phyloP scores from a whole-genome alignment of 2,329 filamentous ascomycete genomes.

The Aureobasidium sp. region DNA sequence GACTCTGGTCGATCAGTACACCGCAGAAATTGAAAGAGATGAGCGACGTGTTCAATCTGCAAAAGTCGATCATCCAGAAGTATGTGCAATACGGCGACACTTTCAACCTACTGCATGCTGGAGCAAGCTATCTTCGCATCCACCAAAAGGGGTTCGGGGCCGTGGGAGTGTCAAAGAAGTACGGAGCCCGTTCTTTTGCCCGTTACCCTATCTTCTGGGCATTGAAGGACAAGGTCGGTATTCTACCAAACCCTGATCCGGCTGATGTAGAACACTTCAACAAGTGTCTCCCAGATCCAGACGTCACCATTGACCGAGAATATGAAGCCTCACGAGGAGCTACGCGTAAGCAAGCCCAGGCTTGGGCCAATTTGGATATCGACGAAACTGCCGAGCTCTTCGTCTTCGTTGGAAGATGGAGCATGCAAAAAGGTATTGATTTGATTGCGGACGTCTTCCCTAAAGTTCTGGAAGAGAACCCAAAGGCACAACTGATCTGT shows the following conservation, averaged over 20 bases:
- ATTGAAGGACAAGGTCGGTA: conserved; percentile 45
- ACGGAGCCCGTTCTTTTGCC: conserved; percentile 60
- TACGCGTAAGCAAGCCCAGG: conserved; percentile 54
- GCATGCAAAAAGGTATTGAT: conserved; percentile 62
- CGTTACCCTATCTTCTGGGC: conserved; percentile 65
- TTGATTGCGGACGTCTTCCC: conserved; percentile 63
- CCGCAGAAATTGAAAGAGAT: conserved; percentile 56
- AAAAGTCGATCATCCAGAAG: conserved; percentile 46
- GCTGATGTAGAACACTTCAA: conserved; percentile 57
- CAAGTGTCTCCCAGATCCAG: conserved; percentile 44
- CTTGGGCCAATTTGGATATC: conserved; percentile 58
- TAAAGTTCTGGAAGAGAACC: conserved; percentile 52
- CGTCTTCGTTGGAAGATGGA: conserved; percentile 64
- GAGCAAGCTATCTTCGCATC: conserved; percentile 57
- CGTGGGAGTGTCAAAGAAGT: conserved; percentile 62
- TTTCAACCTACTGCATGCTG: conserved; percentile 61
- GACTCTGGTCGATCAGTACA: conserved; percentile 60
- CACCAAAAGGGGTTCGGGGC: conserved; percentile 63
- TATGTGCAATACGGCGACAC: conserved; percentile 64
- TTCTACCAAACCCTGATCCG: conserved; percentile 59
- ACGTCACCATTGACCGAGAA: conserved; percentile 46
- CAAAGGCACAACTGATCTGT: conserved; percentile 55
- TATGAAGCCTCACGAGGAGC: conserved; percentile 49
- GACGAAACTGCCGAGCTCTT: conserved; percentile 57
- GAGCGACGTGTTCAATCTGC: conserved; percentile 57